Conservation (phyloP, 345 rosid species). For the Salix brachista region DNA sequence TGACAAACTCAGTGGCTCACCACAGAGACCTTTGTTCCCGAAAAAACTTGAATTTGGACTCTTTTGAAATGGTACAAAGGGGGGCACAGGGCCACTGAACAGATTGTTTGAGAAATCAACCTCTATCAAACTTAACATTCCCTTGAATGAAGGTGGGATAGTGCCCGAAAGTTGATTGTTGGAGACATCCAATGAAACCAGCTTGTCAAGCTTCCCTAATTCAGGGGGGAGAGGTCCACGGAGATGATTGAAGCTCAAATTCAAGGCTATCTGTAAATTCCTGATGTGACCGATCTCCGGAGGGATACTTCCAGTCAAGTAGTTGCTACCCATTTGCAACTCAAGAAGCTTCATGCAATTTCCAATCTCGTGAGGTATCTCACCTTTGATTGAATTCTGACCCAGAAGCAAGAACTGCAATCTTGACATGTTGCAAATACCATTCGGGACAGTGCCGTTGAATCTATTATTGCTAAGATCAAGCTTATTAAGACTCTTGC, state of each 20-base stretch:
- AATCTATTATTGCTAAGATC: conserved; percentile 31
- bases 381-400: conserved; percentile 32
- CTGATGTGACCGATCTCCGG: conserved; percentile 31
- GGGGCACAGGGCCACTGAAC: conserved; percentile 37
- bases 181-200: conserved; percentile 34
- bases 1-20: conserved; percentile 61
- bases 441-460: conserved; percentile 31
- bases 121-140: conserved; percentile 35
- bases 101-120: conserved; percentile 30
- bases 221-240: conserved; percentile 29
- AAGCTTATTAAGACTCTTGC: conserved; percentile 73
- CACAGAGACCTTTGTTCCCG: conserved; percentile 84
- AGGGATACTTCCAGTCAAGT: conserved; percentile 31
- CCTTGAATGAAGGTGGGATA: conserved; percentile 31
- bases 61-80: conserved; percentile 80
- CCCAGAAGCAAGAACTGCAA: conserved; percentile 32
- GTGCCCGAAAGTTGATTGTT: conserved; percentile 30
- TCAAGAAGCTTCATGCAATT: conserved; percentile 28
- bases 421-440: conserved; percentile 31
- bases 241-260: conserved; percentile 36
- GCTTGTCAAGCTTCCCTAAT: conserved; percentile 36
- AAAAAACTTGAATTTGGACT: conserved; percentile 71
- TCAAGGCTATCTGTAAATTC: conserved; percentile 34
- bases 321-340: conserved; percentile 31
- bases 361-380: conserved; percentile 35